Evolutionary conservation across 805 yeast genomes (phyloP).

Genomic region (Cyberlindnera sargentensis): DNA sequence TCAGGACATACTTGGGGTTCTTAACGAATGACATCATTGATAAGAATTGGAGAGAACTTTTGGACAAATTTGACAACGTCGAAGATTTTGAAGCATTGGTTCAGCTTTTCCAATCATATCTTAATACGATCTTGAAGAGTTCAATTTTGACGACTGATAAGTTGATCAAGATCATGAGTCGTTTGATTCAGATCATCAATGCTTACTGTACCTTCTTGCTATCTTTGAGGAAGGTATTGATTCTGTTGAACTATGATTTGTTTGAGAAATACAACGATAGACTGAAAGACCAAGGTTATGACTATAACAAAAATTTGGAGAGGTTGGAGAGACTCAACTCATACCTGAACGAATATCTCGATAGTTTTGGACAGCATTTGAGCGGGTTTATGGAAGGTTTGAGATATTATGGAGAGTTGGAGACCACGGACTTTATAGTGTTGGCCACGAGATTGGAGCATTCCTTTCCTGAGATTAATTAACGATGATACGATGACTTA

Average conservation of each 20-base stretch:
- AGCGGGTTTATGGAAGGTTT: slow-evolving; percentile 40
- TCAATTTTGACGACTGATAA: slow-evolving; percentile 57
- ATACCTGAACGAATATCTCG: slow-evolving; percentile 35
- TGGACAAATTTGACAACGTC: slow-evolving; percentile 20
- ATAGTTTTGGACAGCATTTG: slow-evolving; percentile 37
- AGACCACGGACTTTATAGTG: slow-evolving; percentile 37
- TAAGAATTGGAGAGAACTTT: slow-evolving; percentile 40
- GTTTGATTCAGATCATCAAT: slow-evolving; percentile 39
- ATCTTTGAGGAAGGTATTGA: slow-evolving; percentile 48
- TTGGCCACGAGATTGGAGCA: slow-evolving; percentile 37
- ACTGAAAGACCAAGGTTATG: slow-evolving; percentile 33
- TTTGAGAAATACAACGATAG: slow-evolving; percentile 30
- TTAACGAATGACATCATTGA: slow-evolving; percentile 55
- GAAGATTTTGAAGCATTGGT: slow-evolving; percentile 37
- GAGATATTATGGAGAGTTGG: slow-evolving; percentile 41
- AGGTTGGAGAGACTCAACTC: slow-evolving; percentile 35
- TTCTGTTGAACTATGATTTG: slow-evolving; percentile 41
- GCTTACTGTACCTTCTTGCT: slow-evolving; percentile 41
- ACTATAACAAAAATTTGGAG: slow-evolving; percentile 30
- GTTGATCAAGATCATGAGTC: slow-evolving; percentile 40
- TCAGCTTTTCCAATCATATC: slow-evolving; percentile 43
- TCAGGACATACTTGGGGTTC: slow-evolving; percentile 48
- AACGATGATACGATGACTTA: not conserved
- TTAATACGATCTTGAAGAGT: slow-evolving; percentile 58
- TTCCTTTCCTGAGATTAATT: slow-evolving; percentile 16